Base-by-base conservation (phyloP, 2,329 filamentous ascomycete species). In the Dryadomyces quercus-mongolicae region DNA sequence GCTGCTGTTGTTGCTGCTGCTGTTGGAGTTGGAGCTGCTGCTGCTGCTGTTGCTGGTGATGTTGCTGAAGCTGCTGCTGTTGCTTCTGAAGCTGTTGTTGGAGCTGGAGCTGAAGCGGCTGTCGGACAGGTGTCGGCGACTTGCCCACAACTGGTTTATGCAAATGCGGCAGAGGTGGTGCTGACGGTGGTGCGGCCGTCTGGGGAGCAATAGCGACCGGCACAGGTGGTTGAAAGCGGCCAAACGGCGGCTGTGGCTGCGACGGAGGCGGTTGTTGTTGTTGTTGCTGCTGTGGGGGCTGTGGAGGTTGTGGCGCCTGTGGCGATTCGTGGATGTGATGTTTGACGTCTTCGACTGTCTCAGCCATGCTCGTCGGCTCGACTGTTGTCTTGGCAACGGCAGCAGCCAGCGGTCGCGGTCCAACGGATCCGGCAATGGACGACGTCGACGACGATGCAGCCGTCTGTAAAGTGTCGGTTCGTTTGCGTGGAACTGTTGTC, bases 281-380 rank as follows among this genome's bases (percentile, higher is more conserved):
- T 9, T 5, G 42, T 12, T 42, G 38, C 18, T 44, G 42, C 10
- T 10, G 3, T n/a, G 13, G 42, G 5, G 5, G 42, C 42, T 44
- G 42, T n/a, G n/a, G 13, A 10, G 20, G 20, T 42, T 51, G 21
- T 20, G n/a, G n/a, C 45, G 18, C 15, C 18, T n/a, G n/a, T 5
- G 10, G 22, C 34, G 68, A 63, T 53, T 80, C 77, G 52, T 31
- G 25, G 25, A 31, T 31, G 25, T 31, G 25, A 8, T 70, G 62
- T 64, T 80, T 80, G 50, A 70, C 57, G 42, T 54, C 57, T 3
- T 51, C 56, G 3, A 6, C 44, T n/a, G 40, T 7, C 1, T 18
- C 48, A 16, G 16, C 34, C 9, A n/a, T 7, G 5, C n/a, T 42
- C 5, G 38, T 12, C 15, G 38, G 5, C 9, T 15, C 12, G 3